Base-by-base conservation (phyloP, 2,329 filamentous ascomycete species). In the Blumeria graminis region DNA sequence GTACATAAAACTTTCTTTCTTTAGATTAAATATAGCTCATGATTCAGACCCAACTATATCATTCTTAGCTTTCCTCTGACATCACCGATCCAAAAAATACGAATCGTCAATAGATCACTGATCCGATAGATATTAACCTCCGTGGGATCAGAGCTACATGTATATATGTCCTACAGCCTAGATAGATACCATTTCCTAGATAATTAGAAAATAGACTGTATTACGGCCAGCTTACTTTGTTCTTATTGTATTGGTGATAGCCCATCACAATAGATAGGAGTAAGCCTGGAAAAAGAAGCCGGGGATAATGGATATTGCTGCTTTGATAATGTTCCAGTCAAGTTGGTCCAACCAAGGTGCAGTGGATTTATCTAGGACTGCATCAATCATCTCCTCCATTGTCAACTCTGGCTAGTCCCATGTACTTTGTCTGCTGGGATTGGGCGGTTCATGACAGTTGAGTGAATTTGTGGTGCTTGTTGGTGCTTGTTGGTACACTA, bases 211-310 rank as follows among this genome's bases (percentile, higher is more conserved):
- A n/a, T n/a, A n/a, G n/a, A n/a, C n/a, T n/a, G n/a, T n/a, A n/a
- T n/a, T 39, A 39, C 8, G 36, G 14, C 36, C 36, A 39, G 8
- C 36, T 9, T 14, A 39, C 8, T 45, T 45, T 45, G 13, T n/a
- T 28, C 28, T 28, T 28, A 8, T 11, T 28, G 10, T n/a, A n/a
- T 33, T 56, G 32, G 13, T 56, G 33, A 32, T 33, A n/a, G n/a
- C 55, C 16, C 28, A 34, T 16, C 52, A 1, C 6, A 56, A 48
- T 52, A 51, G 16, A 22, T 36, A 50, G 18, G 22, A n/a, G 18
- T 50, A 56, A 41, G 28, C 38, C 10, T 33, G 28, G 22, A 50
- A n/a, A 48, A 56, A 56, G 34, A 56, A n/a, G 8, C 52, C 11
- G 3, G 34, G 33, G 32, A 50, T 38, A 5, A 13, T 28, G 7